Evolutionary conservation across 1,284 basidiomycete species (phyloP), one percentile per base, ranked within the genome.

Genomic region (Cutaneotrichosporon sp.): DNA sequence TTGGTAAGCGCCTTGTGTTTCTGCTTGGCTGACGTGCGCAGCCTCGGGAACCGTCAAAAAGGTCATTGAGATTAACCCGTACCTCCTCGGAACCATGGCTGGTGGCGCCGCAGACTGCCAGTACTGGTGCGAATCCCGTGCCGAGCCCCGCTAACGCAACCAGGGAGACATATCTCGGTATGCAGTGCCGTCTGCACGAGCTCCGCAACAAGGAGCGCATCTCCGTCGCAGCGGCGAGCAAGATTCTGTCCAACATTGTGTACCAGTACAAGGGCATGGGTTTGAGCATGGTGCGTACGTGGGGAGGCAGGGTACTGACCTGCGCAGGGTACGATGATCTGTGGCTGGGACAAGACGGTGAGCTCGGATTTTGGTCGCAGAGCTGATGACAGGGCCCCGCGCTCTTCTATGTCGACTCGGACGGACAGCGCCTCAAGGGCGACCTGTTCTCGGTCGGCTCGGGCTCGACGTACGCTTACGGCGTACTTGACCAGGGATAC

Each of bases 261-360:
- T 99, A 97, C 76, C 82, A 86, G 55, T 99, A 98, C 81, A 98
- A 98, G 77, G 96, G 96, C 13, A 97, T 96, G 93, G 96, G 96
- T 4, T 77, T 99, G 56, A 94, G 90, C 72, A 98, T 99, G 94
- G 90, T 90, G 55, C 35, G 81, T 70, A 36, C 26, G 40, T 12
- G 41, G 8, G 23, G 9, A 15, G 34, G 34, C 15, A 38, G 4
- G 8, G 14, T 48, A 47, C 53, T 59, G 48, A 61, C 48, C 9
- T n/a, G n/a, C n/a, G 14, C 39, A 91, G 90, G 96, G 96, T 53
- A 98, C 96, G 2, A 98, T 98, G 96, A 96, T 98, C 61, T 97
- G 93, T 67, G 96, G 96, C 23, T 98, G 94, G 93, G 96, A 99
- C 78, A 98, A 97, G 81, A 97, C 94, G 10, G 88, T 88, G 60